These are phyloP conservation scores for Tetracladium maxilliforme DNA, from an alignment of 2,329 filamentous ascomycete genomes.

Conservation along the genomic window DNA sequence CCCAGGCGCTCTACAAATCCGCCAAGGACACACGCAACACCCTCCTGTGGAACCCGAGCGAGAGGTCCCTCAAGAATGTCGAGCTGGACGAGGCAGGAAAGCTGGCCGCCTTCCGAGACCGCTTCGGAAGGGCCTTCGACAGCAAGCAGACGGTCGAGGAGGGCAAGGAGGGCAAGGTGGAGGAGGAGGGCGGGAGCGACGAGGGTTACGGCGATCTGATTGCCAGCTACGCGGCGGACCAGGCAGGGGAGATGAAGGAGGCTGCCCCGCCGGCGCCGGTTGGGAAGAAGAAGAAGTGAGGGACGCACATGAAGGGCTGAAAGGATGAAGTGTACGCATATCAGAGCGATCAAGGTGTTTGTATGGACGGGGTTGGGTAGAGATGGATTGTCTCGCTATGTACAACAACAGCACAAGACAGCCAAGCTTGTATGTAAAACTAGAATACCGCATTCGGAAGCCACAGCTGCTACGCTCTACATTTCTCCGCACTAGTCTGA, in stretches of 20 bases:
- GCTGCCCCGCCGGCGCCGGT: constrained; percentile 15
- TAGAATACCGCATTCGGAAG: no score
- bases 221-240: constrained; percentile 22
- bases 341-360: no score
- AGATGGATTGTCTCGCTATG: no score
- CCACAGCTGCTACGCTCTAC: no score
- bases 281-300: constrained; percentile 18
- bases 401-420: no score
- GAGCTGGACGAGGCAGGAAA: constrained; percentile 92
- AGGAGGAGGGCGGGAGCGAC: constrained; percentile 19
- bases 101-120: constrained; percentile 69
- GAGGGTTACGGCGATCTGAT: constrained; percentile 43
- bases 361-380: no score
- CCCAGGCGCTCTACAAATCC: constrained; percentile 40
- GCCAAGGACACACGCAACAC: constrained; percentile 82
- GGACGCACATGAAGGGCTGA: constrained; percentile 7
- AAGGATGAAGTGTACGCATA: no score
- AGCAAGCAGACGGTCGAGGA: constrained; percentile 21
- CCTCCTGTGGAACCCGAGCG: constrained; percentile 78
- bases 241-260: constrained; percentile 13
- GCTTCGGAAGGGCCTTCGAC: constrained; percentile 80
- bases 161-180: constrained; percentile 12
- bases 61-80: constrained; percentile 67
- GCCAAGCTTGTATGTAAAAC: no score
- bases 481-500: no score